Percentiles rank a stretch among this genome's conserved stretches.
Evolutionary conservation across 2,329 filamentous ascomycete genomes (phyloP).

Genomic region (Polytolypa hystricis): DNA sequence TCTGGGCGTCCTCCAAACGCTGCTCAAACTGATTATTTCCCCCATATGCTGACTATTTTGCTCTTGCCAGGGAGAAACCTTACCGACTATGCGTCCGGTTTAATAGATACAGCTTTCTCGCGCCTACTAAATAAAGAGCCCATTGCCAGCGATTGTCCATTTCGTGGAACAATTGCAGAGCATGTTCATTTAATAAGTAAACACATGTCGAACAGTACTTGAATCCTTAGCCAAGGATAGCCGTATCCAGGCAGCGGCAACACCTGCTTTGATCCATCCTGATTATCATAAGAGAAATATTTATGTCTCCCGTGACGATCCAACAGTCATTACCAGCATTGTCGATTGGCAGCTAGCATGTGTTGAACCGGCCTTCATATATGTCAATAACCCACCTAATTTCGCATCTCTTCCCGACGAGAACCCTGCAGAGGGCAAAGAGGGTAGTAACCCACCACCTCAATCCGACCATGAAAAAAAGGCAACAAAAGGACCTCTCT

Average conservation of each 20-base stretch:
- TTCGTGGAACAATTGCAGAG: slow-evolving; percentile 9
- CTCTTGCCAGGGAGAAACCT: slow-evolving; percentile 8
- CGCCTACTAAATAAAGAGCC: slow-evolving; percentile 7
- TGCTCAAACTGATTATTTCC: background rate
- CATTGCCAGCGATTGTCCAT: slow-evolving; percentile 6
- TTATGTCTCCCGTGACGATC: slow-evolving; percentile 21
- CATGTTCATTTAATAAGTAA: slow-evolving; percentile 9
- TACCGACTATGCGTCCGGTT: slow-evolving; percentile 8
- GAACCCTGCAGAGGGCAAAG: slow-evolving; percentile 10
- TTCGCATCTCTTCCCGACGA: slow-evolving; percentile 18
- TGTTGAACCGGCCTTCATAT: slow-evolving; percentile 23
- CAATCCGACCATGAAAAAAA: slow-evolving; percentile 11
- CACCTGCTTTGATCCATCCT: slow-evolving; percentile 18
- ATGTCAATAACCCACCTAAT: slow-evolving; percentile 19
- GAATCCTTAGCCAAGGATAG: slow-evolving; percentile 14
- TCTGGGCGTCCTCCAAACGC: background rate
- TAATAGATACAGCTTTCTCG: slow-evolving; percentile 11
- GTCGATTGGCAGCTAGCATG: slow-evolving; percentile 26
- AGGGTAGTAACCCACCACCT: slow-evolving; percentile 8
- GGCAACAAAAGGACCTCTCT: slow-evolving; percentile 16
- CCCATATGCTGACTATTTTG: background rate
- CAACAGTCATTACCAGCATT: slow-evolving; percentile 19
- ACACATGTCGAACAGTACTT: slow-evolving; percentile 14
- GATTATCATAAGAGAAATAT: slow-evolving; percentile 27
- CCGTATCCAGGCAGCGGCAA: slow-evolving; percentile 14